Evolutionary conservation across 768 basidiomycete species (phyloP), one percentile per base, ranked within the genome.

Genomic region (Xanthoconium purpureum): DNA sequence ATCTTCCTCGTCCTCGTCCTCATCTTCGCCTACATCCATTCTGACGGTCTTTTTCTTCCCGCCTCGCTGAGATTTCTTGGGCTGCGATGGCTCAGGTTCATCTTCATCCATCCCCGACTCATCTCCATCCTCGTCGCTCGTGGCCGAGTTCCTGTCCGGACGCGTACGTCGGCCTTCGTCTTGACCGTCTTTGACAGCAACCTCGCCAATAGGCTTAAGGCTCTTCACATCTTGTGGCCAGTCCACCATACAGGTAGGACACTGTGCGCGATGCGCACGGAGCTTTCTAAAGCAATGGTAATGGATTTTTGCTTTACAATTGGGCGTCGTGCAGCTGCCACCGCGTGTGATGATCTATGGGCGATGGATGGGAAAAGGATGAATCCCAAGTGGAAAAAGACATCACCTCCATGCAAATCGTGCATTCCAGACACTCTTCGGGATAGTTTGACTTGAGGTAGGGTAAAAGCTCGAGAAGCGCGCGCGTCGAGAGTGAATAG

Each of bases 391-490:
- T n/a, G 47, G 17, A 18, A 17, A 17, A 4, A 10, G 6, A 18
- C 29, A 74, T 14, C 52, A 89, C 88, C 74, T 89, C 87, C 57
- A 78, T 66, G 73, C 92, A 94, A 47, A 87, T 80, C 3, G 80
- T 81, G 64, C 92, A 94, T 59, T 91, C 87, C 4, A 84, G 63
- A 15, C 83, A 71, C 47, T 91, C 87, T 2, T 90, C 84, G 0
- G 84, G 77, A 67, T 86, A 95, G 5, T 82, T 85, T 15, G 81
- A 77, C 63, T 84, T 86, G 57, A 95, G 79, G 65, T 94, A 95
- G 1, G 80, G 78, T 3, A 74, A 71, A 7, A 95, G 83, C 66
- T 94, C 93, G 18, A 91, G 72, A 17, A 91, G 69, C 0, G 90
- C 79, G 11, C 93, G 88, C 1, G 84, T 78, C 3, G 89, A 87